Conservation (phyloP, 2,329 filamentous ascomycete species). For the Fusarium pseudograminearum region DNA sequence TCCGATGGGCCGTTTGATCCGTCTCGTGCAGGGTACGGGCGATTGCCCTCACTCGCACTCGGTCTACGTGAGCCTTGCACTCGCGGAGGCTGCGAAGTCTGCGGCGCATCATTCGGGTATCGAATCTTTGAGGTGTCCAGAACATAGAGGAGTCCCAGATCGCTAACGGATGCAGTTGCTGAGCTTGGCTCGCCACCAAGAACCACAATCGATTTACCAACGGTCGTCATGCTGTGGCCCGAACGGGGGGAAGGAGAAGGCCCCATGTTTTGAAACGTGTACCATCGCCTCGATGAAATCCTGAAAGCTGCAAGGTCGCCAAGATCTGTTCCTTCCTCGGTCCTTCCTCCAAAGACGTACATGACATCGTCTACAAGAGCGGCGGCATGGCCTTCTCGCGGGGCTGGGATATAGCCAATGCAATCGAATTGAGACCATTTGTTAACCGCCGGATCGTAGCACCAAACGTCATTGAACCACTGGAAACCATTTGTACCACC, state of each 20-base stretch:
- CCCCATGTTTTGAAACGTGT: conserved; percentile 99
- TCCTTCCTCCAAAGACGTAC: conserved; percentile 98
- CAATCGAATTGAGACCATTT: conserved; percentile 91
- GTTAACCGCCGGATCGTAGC: conserved; percentile 86
- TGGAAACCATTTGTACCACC: conserved; percentile 94
- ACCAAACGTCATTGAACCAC: conserved; percentile 99
- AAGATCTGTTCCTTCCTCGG: conserved; percentile 90
- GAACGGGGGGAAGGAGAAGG: conserved; percentile 93
- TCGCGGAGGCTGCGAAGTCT: conserved; percentile 50
- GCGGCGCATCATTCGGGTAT: conserved; percentile 82
- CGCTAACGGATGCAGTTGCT: conserved; percentile 80
- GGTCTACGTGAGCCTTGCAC: conserved; percentile 57
- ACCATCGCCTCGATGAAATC: conserved; percentile 88
- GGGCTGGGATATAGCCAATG: conserved; percentile 95
- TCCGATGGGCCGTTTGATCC: conserved; percentile 65
- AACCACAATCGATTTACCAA: conserved; percentile 91
- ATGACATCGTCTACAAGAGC: conserved; percentile 96
- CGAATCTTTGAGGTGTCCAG: conserved; percentile 96
- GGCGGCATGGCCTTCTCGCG: conserved; percentile 93
- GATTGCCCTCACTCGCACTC: conserved; percentile 56
- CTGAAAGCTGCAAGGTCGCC: conserved; percentile 88
- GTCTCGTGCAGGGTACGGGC: conserved; percentile 61
- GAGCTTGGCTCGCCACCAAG: conserved; percentile 95
- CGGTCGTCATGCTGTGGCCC: conserved; percentile 97
- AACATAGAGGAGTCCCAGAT: conserved; percentile 89